Percentiles rank a stretch among this genome's conserved stretches.
Evolutionary conservation across 2,329 filamentous ascomycete genomes (phyloP).

Genomic region (Penicillium italicum): DNA sequence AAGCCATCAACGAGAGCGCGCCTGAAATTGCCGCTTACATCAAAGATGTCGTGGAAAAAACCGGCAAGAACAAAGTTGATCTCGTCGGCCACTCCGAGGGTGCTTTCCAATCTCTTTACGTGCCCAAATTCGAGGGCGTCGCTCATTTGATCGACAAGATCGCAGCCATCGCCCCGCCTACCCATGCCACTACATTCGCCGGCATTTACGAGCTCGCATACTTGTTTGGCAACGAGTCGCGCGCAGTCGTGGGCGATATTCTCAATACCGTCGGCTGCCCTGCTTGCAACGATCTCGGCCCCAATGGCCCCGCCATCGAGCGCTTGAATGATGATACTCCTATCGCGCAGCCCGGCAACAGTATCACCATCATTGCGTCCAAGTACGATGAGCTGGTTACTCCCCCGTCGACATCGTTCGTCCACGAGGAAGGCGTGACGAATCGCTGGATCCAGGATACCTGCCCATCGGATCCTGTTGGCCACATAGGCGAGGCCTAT

Average conservation of each 20-base stretch:
- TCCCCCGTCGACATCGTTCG: constrained; percentile 29
- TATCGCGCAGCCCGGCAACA: constrained; percentile 35
- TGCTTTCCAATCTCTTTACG: constrained; percentile 41
- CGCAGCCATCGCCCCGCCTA: constrained; percentile 38
- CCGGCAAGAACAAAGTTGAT: constrained; percentile 39
- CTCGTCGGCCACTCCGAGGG: constrained; percentile 47
- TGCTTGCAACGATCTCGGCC: constrained; percentile 34
- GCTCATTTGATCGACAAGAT: constrained; percentile 31
- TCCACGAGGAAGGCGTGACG: constrained; percentile 32
- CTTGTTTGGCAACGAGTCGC: constrained; percentile 26
- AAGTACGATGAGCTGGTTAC: constrained; percentile 37
- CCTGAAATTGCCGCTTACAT: constrained; percentile 42
- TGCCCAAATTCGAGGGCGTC: constrained; percentile 38
- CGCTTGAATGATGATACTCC: constrained; percentile 33
- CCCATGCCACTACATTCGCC: constrained; percentile 33
- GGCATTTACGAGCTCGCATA: constrained; percentile 30
- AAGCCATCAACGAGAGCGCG: constrained; percentile 39
- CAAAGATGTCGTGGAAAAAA: constrained; percentile 34
- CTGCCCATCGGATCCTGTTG: constrained; percentile 34
- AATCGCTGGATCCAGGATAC: constrained; percentile 35
- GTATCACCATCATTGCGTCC: constrained; percentile 35
- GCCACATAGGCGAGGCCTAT: constrained; percentile 39
- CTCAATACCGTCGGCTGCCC: constrained; percentile 30
- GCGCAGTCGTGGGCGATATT: constrained; percentile 21
- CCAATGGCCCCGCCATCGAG: constrained; percentile 28